Conservation (phyloP, 148 eudicot species). For the Vaccinium macrocarpon region DNA sequence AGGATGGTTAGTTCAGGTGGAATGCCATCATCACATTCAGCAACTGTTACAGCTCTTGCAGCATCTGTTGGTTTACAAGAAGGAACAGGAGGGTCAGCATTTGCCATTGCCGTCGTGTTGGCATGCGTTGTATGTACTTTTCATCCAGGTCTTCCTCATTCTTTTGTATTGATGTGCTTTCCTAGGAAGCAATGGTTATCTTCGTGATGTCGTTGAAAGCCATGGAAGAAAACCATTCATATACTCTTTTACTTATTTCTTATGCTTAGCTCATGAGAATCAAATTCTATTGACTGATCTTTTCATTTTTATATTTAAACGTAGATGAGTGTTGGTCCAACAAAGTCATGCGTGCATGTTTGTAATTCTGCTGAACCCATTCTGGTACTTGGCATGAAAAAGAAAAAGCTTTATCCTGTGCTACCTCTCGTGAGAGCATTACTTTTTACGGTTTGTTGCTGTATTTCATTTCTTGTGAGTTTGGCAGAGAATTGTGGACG, state of each 20-base stretch:
- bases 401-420: background rate
- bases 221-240: background rate
- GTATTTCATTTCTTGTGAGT: background rate
- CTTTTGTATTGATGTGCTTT: conserved; percentile 7
- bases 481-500: background rate
- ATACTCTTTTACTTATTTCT: background rate
- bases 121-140: conserved; percentile 84
- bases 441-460: background rate
- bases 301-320: background rate
- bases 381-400: background rate
- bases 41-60: conserved; percentile 83
- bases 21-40: conserved; percentile 98
- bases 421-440: background rate
- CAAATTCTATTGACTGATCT: background rate
- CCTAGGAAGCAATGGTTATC: background rate
- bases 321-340: background rate
- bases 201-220: background rate
- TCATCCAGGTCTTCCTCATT: conserved; percentile 17
- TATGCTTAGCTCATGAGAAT: background rate
- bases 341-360: background rate
- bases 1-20: conserved; percentile 89
- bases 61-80: conserved; percentile 73
- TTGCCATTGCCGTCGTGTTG: conserved; percentile 84
- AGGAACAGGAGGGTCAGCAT: conserved; percentile 66
- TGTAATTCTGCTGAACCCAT: background rate